phyloP scores from a whole-genome alignment of 1,284 basidiomycete species.

The Marasmius fiardii region DNA sequence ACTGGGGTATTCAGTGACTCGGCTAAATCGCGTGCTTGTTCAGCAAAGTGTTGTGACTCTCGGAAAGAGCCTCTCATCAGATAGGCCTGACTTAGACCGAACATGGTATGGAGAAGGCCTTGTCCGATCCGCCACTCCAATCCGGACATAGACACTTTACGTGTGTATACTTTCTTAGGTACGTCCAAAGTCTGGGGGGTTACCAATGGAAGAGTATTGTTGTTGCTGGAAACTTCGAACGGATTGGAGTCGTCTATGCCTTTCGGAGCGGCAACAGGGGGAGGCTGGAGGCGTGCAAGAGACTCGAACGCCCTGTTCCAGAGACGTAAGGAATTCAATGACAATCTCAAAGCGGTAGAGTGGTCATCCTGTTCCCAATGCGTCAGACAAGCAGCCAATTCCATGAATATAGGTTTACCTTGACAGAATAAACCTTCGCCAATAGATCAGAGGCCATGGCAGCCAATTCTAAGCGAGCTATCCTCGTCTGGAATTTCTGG shows the following conservation, averaged over 20 bases:
- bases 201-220: slow-evolving; percentile 29
- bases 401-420: slow-evolving; percentile 38
- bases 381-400: background rate
- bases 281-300: slow-evolving; percentile 55
- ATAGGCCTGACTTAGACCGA: slow-evolving; percentile 63
- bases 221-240: slow-evolving; percentile 45
- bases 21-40: slow-evolving; percentile 70
- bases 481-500: slow-evolving; percentile 56
- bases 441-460: slow-evolving; percentile 71
- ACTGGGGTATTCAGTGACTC: slow-evolving; percentile 62
- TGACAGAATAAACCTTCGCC: slow-evolving; percentile 63
- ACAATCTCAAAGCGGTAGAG: slow-evolving; percentile 52
- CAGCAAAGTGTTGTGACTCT: slow-evolving; percentile 80
- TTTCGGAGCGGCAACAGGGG: slow-evolving; percentile 25
- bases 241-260: slow-evolving; percentile 48
- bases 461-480: slow-evolving; percentile 59
- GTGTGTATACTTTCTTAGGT: slow-evolving; percentile 27
- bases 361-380: slow-evolving; percentile 59
- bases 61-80: slow-evolving; percentile 72
- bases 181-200: slow-evolving; percentile 16
- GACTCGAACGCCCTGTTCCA: slow-evolving; percentile 79
- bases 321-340: slow-evolving; percentile 73
- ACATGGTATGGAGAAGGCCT: slow-evolving; percentile 60
- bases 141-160: slow-evolving; percentile 42
- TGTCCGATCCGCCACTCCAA: slow-evolving; percentile 77